phyloP scores from a whole-genome alignment of 2,329 filamentous ascomycete species.

The Penicillium digitatum region DNA sequence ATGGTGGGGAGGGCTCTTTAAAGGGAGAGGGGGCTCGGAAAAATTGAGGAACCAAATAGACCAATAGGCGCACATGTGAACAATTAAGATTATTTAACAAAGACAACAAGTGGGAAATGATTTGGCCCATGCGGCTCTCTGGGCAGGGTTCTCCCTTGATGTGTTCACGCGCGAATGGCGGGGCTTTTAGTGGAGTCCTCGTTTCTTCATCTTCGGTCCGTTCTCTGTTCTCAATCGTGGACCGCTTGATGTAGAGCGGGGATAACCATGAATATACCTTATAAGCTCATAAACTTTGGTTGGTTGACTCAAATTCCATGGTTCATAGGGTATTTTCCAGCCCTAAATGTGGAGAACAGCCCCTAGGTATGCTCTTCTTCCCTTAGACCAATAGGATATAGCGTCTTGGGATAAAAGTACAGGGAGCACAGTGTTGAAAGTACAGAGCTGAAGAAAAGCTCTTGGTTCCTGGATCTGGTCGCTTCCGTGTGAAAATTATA shows the following conservation, averaged over 20 bases:
- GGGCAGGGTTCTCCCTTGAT: slow-evolving; percentile 14
- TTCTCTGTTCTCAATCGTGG: background rate
- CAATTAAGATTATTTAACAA: slow-evolving; percentile 12
- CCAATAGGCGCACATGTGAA: slow-evolving; percentile 7
- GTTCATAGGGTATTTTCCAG: background rate
- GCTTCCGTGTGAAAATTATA: background rate
- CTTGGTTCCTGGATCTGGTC: background rate
- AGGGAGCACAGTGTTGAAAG: no score
- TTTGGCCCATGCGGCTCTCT: slow-evolving; percentile 24
- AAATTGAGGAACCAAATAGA: background rate
- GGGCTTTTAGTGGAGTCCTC: slow-evolving; percentile 16
- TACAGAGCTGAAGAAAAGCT: no score
- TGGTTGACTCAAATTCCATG: background rate
- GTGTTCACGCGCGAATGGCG: slow-evolving; percentile 27
- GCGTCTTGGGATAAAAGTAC: background rate
- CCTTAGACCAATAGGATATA: background rate
- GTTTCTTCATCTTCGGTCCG: background rate
- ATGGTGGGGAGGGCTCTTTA: background rate
- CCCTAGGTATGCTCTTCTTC: background rate
- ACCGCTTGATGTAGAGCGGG: background rate
- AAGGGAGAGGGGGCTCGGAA: slow-evolving; percentile 3
- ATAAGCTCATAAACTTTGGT: background rate
- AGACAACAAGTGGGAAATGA: background rate
- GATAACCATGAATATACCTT: background rate
- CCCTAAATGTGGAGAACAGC: slow-evolving; percentile 8